phyloP scores from a whole-genome alignment of 768 basidiomycete species.

The Mycena galopus region DNA sequence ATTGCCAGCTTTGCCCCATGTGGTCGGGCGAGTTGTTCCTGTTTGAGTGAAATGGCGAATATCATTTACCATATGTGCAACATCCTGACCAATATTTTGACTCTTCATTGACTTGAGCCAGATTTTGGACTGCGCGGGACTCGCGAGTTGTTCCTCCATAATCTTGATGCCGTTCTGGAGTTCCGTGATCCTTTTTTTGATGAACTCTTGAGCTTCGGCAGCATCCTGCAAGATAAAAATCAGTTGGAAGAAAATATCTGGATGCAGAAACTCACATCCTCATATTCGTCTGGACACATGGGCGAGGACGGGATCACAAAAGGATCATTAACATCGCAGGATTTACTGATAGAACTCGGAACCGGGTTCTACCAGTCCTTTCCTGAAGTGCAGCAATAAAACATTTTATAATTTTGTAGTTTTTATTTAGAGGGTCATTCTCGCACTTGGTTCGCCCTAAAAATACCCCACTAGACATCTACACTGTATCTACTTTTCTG shows the following conservation, averaged over 20 bases:
- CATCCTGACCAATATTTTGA: background rate
- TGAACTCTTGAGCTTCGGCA: background rate
- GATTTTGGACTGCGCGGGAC: background rate
- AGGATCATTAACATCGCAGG: background rate
- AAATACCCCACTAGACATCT: too few species aligned
- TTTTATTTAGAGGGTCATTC: too few species aligned
- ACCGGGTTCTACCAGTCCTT: too few species aligned
- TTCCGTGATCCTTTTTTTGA: background rate
- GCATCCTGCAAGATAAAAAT: too few species aligned
- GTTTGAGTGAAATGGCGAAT: background rate
- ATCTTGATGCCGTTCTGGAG: background rate
- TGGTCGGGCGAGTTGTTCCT: background rate
- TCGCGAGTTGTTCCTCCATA: background rate
- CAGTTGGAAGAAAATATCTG: too few species aligned
- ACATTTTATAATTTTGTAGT: too few species aligned
- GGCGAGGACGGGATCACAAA: too few species aligned
- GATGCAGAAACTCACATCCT: too few species aligned
- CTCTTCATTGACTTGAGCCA: slow-evolving; percentile 3
- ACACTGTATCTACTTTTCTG: too few species aligned
- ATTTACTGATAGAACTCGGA: background rate
- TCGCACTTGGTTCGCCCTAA: too few species aligned
- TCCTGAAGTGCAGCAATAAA: too few species aligned
- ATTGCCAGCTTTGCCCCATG: background rate
- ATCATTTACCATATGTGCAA: background rate
- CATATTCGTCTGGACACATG: too few species aligned